Conservation (phyloP, 148 eudicot species). For the Oxyria digyna region DNA sequence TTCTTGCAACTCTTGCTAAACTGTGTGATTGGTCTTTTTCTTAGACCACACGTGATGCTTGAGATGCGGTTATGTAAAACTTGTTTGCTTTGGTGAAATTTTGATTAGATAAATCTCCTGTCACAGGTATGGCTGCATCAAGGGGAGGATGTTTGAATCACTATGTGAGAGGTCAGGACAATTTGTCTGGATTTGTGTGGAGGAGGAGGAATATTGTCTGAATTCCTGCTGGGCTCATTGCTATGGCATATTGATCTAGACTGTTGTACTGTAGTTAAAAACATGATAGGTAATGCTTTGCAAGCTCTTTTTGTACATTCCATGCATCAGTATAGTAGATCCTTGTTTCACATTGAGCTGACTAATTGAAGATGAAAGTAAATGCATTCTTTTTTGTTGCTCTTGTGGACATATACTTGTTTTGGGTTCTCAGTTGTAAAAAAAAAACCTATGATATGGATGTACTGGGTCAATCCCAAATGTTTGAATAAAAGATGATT, state of each 20-base stretch:
- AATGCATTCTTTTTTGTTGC: background rate
- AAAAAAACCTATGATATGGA: background rate
- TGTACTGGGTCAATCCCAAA: background rate
- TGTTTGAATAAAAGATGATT: background rate
- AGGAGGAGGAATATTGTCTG: slow-evolving; percentile 5
- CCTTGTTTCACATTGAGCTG: slow-evolving; percentile 5
- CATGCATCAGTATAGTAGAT: slow-evolving; percentile 10
- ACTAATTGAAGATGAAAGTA: slow-evolving; percentile 6
- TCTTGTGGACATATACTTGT: background rate
- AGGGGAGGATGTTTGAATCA: slow-evolving; percentile 24
- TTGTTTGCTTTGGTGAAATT: slow-evolving; percentile 20
- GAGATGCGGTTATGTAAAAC: background rate
- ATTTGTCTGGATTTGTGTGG: background rate
- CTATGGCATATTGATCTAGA: background rate
- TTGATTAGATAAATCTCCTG: slow-evolving; percentile 30
- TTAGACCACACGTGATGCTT: background rate
- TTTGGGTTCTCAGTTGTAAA: background rate
- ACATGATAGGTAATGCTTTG: slow-evolving; percentile 13
- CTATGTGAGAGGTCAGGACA: background rate
- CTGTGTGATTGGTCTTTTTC: background rate
- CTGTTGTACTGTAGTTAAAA: slow-evolving; percentile 2
- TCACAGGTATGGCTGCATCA: slow-evolving; percentile 41
- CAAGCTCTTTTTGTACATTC: slow-evolving; percentile 13
- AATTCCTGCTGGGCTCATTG: slow-evolving; percentile 17
- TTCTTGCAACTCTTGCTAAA: background rate